A percentile compares a stretch with the other conserved stretches of the same genome.
Evolutionary conservation across 2,329 filamentous ascomycete genomes (phyloP).

Genomic region (Venturia asperata): DNA sequence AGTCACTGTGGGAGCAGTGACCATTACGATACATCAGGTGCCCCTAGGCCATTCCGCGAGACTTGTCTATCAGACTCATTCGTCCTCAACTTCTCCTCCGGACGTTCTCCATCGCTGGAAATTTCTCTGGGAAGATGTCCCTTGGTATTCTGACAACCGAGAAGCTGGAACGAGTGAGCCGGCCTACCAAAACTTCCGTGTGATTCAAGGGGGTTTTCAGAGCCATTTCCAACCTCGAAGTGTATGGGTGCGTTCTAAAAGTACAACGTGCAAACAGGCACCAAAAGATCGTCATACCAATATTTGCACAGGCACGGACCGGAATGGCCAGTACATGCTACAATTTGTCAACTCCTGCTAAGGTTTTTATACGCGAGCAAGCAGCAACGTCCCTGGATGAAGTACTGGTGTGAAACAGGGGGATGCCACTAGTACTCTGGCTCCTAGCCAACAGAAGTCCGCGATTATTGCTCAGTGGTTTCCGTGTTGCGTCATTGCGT

Average conservation of each 20-base stretch:
- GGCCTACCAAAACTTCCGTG: background rate
- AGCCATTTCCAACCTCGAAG: background rate
- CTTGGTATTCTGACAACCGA: too few relatives aligned
- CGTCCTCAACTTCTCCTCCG: too few relatives aligned
- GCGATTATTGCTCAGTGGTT: background rate
- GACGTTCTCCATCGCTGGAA: too few relatives aligned
- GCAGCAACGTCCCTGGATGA: background rate
- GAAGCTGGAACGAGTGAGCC: background rate
- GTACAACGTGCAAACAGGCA: background rate
- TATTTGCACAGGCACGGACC: background rate
- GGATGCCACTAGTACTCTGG: background rate
- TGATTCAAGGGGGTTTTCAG: background rate
- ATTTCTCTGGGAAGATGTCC: too few relatives aligned
- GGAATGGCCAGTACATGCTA: background rate
- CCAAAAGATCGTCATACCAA: background rate
- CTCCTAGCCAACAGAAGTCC: background rate
- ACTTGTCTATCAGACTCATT: too few relatives aligned
- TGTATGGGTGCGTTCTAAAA: background rate
- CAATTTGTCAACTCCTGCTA: background rate
- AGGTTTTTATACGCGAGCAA: background rate
- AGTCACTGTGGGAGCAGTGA: background rate
- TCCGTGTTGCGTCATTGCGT: background rate
- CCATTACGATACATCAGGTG: background rate
- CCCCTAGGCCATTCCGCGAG: background rate
- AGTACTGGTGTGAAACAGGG: background rate